phyloP scores from a whole-genome alignment of 2,329 filamentous ascomycete genomes.

The Cladophialophora yegresii region DNA sequence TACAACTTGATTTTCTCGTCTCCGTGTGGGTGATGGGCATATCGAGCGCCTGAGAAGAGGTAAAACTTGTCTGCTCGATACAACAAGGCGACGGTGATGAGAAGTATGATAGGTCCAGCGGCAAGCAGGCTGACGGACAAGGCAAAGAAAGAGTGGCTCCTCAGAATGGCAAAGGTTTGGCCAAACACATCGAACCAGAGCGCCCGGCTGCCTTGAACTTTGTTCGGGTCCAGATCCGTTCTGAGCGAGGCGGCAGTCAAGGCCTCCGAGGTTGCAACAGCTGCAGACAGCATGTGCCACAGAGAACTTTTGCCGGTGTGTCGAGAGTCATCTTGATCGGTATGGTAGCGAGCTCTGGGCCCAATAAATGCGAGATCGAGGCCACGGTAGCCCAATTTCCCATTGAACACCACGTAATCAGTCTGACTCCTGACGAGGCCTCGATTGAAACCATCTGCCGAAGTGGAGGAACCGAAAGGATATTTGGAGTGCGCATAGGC shows the following conservation, averaged over 20 bases:
- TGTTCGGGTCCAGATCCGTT: conserved; percentile 24
- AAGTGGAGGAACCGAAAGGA: conserved; percentile 82
- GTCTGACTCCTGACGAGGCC: conserved; percentile 82
- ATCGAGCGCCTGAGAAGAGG: conserved; percentile 70
- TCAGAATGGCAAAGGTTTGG: conserved; percentile 73
- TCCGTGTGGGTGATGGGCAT: conserved; percentile 61
- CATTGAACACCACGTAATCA: conserved; percentile 82
- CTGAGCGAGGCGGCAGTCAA: conserved; percentile 64
- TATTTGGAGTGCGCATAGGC: conserved; percentile 71
- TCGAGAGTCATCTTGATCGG: conserved; percentile 78
- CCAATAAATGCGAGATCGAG: conserved; percentile 90
- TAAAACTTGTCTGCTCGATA: conserved; percentile 80
- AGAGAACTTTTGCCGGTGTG: conserved; percentile 69
- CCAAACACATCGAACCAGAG: conserved; percentile 97
- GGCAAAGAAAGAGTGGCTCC: conserved; percentile 80
- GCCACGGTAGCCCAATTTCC: conserved; percentile 76
- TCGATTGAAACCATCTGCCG: conserved; percentile 78
- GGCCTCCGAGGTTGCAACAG: conserved; percentile 70
- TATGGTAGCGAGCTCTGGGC: conserved; percentile 86
- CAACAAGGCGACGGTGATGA: conserved; percentile 69
- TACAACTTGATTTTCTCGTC: conserved; percentile 65
- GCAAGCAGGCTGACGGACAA: conserved; percentile 82
- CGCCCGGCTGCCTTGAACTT: conserved; percentile 50
- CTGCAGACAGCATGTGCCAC: conserved; percentile 93
- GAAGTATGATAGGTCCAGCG: conserved; percentile 71